A percentile compares a stretch with the other conserved stretches of the same genome.
phyloP scores from a whole-genome alignment of 768 basidiomycete species.

The Auricularia auricula-judae region DNA sequence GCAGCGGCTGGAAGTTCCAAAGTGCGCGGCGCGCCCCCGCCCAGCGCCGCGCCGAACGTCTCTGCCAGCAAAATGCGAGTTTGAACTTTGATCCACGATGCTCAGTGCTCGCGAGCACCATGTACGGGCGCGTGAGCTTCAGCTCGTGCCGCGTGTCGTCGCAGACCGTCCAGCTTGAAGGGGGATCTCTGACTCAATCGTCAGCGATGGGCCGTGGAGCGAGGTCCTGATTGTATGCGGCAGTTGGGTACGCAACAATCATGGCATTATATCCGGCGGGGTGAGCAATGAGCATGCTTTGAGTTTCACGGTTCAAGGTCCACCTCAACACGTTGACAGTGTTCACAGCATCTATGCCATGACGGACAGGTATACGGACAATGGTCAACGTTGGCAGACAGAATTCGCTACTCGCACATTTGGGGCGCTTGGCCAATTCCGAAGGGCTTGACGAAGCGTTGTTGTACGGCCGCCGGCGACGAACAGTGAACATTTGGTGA shows the following conservation, averaged over 20 bases:
- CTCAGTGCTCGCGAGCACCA: slow-evolving; percentile 56
- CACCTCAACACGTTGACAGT: not conserved
- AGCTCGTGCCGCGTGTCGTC: slow-evolving; percentile 74
- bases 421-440: no score
- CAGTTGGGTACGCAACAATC: not conserved
- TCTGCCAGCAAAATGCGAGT: slow-evolving; percentile 62
- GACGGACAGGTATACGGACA: no score
- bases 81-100: slow-evolving; percentile 38
- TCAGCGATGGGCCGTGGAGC: not conserved
- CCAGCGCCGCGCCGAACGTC: slow-evolving; percentile 75
- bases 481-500: no score
- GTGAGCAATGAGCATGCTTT: not conserved
- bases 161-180: slow-evolving; percentile 62
- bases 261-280: not conserved
- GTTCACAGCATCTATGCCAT: no score
- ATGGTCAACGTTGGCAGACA: no score
- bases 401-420: no score
- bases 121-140: slow-evolving; percentile 37
- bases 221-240: not conserved
- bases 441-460: no score
- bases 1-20: slow-evolving; percentile 44
- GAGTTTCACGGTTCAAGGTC: not conserved
- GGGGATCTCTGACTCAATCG: not conserved
- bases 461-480: no score
- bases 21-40: slow-evolving; percentile 20